Conservation (phyloP, 345 rosid species). For the Pelargonium nanum region DNA sequence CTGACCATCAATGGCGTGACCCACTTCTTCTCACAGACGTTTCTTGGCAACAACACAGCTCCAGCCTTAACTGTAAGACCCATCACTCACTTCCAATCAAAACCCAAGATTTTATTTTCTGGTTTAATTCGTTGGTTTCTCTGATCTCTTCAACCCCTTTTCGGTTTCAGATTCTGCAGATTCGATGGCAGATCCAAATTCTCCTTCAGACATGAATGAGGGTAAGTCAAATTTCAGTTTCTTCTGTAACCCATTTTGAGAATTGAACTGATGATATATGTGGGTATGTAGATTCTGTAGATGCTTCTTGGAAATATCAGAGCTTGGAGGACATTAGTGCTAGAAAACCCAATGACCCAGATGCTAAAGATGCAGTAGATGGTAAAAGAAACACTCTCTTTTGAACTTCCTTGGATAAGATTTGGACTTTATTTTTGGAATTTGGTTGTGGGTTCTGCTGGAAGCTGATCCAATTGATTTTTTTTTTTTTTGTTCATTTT, state of each 20-base stretch:
- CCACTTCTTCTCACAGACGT: conserved; percentile 43
- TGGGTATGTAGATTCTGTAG: background rate
- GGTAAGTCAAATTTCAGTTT: conserved; percentile 18
- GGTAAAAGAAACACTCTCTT: conserved; percentile 7
- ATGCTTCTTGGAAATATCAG: conserved; percentile 6
- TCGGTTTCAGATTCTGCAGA: background rate
- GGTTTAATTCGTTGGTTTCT: background rate
- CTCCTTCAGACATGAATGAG: conserved; percentile 11
- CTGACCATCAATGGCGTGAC: conserved; percentile 26
- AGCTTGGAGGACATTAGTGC: conserved; percentile 5
- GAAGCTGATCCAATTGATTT: background rate
- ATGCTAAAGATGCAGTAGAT: conserved; percentile 8
- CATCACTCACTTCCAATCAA: background rate
- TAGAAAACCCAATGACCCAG: conserved; percentile 4
- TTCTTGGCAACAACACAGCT: conserved; percentile 24
- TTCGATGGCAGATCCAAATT: conserved; percentile 30
- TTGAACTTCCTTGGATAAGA: background rate
- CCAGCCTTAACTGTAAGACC: conserved; percentile 20
- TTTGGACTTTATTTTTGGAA: background rate
- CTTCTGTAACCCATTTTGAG: background rate
- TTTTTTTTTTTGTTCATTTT: background rate
- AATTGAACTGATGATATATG: background rate
- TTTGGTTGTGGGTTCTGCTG: background rate
- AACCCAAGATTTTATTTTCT: background rate
- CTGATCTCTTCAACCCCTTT: conserved; percentile 1